These are phyloP conservation scores for Acanthamoeba polyphaga DNA, from an alignment of 208 protist species.

Conservation along the genomic window DNA sequence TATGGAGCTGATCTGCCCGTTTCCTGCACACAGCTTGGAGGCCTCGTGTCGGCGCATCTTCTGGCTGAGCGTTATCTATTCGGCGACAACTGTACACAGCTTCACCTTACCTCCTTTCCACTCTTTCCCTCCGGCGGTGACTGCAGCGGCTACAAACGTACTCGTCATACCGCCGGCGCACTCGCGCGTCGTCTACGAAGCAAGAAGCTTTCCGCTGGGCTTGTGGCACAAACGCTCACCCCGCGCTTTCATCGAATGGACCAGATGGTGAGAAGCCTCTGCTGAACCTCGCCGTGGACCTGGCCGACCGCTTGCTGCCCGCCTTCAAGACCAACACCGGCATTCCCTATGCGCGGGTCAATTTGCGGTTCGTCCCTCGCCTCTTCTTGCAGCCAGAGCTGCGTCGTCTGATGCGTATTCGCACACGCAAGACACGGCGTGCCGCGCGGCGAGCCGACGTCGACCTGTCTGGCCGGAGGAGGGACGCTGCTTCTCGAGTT, in stretches of 20 bases:
- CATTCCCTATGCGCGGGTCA: slow-evolving; percentile 92
- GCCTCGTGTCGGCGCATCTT: slow-evolving; percentile 72
- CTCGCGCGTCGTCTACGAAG: no score
- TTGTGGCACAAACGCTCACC: no score
- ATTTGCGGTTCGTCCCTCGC: slow-evolving; percentile 80
- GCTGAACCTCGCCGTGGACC: slow-evolving; percentile 86
- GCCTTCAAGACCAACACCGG: slow-evolving; percentile 92
- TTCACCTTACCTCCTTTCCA: not conserved
- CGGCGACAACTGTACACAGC: not conserved
- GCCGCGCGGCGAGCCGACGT: slow-evolving; percentile 81
- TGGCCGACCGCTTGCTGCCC: slow-evolving; percentile 87
- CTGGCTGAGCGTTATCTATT: slow-evolving; percentile 14
- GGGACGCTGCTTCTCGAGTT: slow-evolving; percentile 89
- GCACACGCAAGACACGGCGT: slow-evolving; percentile 87
- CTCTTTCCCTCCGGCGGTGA: not conserved
- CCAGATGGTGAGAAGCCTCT: slow-evolving; percentile 70
- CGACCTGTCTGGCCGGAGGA: slow-evolving; percentile 86
- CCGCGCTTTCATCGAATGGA: not conserved
- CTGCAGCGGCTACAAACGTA: slow-evolving; percentile 25
- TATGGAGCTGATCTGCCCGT: no score
- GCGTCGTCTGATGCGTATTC: not conserved
- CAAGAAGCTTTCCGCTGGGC: no score
- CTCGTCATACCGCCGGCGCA: not conserved
- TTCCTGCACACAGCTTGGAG: not conserved
- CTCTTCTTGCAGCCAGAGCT: no score